phyloP scores from a whole-genome alignment of 2,329 filamentous ascomycete species.

The Fusarium sterilihyphosum region DNA sequence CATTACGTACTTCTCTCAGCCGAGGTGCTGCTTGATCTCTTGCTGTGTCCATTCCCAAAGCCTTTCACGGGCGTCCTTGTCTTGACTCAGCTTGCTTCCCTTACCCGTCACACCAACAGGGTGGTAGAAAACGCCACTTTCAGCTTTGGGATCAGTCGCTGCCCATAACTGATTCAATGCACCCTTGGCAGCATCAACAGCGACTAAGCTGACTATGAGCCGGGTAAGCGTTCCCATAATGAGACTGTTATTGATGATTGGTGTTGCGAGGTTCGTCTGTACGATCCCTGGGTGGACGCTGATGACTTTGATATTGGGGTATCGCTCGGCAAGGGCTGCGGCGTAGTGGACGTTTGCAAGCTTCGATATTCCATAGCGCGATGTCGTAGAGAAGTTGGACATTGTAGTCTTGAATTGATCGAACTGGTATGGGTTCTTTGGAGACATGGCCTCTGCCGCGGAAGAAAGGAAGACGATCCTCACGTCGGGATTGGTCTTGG shows the following conservation, averaged over 20 bases:
- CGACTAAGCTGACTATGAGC: fast-evolving
- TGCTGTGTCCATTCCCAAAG: constrained; percentile 13
- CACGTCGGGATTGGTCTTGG: neutral
- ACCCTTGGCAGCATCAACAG: neutral
- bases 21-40: neutral
- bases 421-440: constrained; percentile 3
- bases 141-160: neutral
- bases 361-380: neutral
- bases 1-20: fast-evolving
- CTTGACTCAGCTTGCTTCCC: neutral
- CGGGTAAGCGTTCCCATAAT: neutral
- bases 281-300: constrained; percentile 1
- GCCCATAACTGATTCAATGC: neutral
- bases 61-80: neutral
- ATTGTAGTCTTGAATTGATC: constrained; percentile 5
- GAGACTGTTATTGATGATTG: neutral
- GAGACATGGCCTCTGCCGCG: neutral
- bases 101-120: constrained; percentile 6
- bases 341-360: constrained; percentile 15
- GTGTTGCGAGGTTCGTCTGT: neutral
- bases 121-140: constrained; percentile 2
- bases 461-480: neutral
- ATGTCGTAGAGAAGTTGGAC: neutral
- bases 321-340: neutral
- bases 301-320: neutral